Percentiles rank a stretch among this genome's conserved stretches.
Evolutionary conservation across 306 rosid species (phyloP).

Genomic region (Dalbergia cultrata): DNA sequence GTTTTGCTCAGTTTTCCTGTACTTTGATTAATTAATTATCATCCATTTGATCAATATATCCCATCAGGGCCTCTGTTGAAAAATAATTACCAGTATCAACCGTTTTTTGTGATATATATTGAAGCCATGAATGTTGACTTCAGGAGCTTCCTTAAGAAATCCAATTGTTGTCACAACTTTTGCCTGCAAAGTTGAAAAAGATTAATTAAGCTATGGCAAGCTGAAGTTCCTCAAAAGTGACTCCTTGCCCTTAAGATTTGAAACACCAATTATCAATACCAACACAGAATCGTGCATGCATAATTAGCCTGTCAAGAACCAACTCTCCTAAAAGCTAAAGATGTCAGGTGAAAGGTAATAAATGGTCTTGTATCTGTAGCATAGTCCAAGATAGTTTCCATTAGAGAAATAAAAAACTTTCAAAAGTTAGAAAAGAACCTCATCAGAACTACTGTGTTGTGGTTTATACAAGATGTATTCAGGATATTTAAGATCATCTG

Average conservation of each 20-base stretch:
- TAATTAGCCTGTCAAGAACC: slow-evolving; percentile 30
- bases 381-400: slow-evolving; percentile 17
- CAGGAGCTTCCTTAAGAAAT: slow-evolving; percentile 89
- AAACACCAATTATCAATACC: slow-evolving; percentile 8
- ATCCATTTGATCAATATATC: slow-evolving; percentile 20
- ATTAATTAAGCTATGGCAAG: slow-evolving; percentile 18
- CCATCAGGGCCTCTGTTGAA: neutral
- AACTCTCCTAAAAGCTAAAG: slow-evolving; percentile 18
- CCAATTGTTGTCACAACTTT: slow-evolving; percentile 79
- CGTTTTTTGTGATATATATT: slow-evolving; percentile 91
- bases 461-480: slow-evolving; percentile 76
- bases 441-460: slow-evolving; percentile 57
- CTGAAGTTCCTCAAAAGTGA: slow-evolving; percentile 1
- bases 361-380: slow-evolving; percentile 14
- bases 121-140: slow-evolving; percentile 74
- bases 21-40: neutral
- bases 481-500: slow-evolving; percentile 68
- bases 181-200: slow-evolving; percentile 54
- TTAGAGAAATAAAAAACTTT: neutral
- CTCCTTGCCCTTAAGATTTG: slow-evolving; percentile 21
- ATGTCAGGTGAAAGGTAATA: slow-evolving; percentile 8
- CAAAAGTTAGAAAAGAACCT: slow-evolving; percentile 59
- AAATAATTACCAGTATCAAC: slow-evolving; percentile 70
- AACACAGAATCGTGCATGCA: slow-evolving; percentile 29
- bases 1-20: neutral